Evolutionary conservation across 1,139 yeast species (phyloP).

Genomic region (Yamadazyma triangularis): DNA sequence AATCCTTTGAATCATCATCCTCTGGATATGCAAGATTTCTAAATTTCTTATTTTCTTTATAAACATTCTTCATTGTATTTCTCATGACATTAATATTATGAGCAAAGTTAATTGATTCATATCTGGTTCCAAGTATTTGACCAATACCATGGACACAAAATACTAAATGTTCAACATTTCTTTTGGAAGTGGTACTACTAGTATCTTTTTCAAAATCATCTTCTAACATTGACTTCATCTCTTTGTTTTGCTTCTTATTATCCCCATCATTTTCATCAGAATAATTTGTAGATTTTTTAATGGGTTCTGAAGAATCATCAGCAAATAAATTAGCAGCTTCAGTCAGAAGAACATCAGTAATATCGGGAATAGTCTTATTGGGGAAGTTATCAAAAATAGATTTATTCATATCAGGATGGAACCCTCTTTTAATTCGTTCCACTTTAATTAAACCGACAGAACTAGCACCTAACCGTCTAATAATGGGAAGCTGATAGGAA

Average conservation of each 20-base stretch:
- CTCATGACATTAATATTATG: constrained; percentile 77
- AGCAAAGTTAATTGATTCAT: constrained; percentile 79
- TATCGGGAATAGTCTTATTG: constrained; percentile 23
- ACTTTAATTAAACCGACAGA: constrained; percentile 32
- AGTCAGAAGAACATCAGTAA: constrained; percentile 27
- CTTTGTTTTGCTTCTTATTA: constrained; percentile 14
- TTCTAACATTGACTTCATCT: constrained; percentile 45
- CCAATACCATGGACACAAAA: constrained; percentile 94
- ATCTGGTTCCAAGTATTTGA: constrained; percentile 75
- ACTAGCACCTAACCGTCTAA: constrained; percentile 33
- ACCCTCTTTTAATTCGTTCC: constrained; percentile 36
- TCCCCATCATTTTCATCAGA: constrained; percentile 9
- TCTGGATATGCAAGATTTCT: constrained; percentile 33
- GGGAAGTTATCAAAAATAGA: constrained; percentile 27
- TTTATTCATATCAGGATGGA: constrained; percentile 23
- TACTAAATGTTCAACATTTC: constrained; percentile 74
- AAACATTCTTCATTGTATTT: constrained; percentile 56
- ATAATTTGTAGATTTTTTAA: constrained; percentile 10
- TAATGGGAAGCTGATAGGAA: constrained; percentile 33
- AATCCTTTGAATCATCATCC: constrained; percentile 10
- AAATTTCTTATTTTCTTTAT: constrained; percentile 39
- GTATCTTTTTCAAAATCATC: constrained; percentile 46
- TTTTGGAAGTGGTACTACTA: constrained; percentile 26
- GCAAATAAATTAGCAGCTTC: constrained; percentile 22
- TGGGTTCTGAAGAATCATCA: constrained; percentile 8